Base-by-base conservation (phyloP, 495 filamentous ascomycete genomes). In the Aspergillus conjunctus region DNA sequence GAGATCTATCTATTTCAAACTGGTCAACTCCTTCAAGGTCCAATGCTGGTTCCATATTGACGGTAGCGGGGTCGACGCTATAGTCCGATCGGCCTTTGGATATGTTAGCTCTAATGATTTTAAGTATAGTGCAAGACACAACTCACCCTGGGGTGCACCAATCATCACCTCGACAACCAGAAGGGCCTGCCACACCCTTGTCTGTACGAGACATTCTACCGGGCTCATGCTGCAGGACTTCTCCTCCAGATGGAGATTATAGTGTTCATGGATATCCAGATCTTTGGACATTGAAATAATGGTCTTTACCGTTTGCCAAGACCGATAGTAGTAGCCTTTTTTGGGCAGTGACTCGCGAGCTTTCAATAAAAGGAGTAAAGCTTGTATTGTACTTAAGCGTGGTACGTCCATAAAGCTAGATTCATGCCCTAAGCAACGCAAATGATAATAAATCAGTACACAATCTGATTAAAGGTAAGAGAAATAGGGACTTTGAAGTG, bases 381-480 rank as follows among this genome's bases (percentile, higher is more conserved):
- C 95, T 74, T 98, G 94, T 14, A 98, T 88, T 5, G 94, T 98
- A 70, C 93, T 98, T 59, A 98, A 65, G 8, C 94, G 84, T 8
- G 94, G 92, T 20, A 94, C 88, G 71, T 98, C 94, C 86, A 95
- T 92, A 67, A 98, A 98, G 59, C 89, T 94, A 72, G 97, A 90
- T 65, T 92, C 91, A 70, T 98, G 94, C 66, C 89, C 93, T 96
- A 58, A 31, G 50, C 76, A 51, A 73, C 66, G 31, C 9, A 57
- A 39, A 32, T 7, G 18, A 11, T 22, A 21, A 7, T 45, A 80
- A 58, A 79, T 71, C 26, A 57, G 33, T 43, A 18, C 37, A 46
- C 21, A 49, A 21, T 5, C 17, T 7, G 34, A 53, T 34, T 54
- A 11, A 21, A 20, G 44, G 9, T 7, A 48, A 26, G 26, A 26